Base-by-base conservation (phyloP, 1,284 basidiomycete species). In the Pseudozyma thailandica region DNA sequence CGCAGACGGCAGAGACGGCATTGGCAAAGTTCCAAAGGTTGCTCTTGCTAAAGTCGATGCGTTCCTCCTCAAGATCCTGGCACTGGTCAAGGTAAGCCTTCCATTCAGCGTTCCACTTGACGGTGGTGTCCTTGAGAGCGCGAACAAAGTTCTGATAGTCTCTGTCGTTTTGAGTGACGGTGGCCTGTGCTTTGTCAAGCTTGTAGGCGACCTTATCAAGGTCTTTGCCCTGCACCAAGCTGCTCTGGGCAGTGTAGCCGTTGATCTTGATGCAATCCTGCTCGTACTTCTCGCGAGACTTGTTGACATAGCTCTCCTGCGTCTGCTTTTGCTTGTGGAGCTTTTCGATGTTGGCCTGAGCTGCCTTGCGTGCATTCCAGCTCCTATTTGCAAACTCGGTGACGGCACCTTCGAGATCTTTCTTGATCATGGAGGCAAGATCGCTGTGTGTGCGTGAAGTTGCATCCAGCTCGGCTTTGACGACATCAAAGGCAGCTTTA, bases 1-100 rank as follows among this genome's bases (percentile, higher is more conserved):
- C 94, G 79, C 96, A 98, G 25, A 97, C 92, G 7, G 92, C 92
- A 5, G 94, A 96, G 20, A 98, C 90, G 1, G 91, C 90, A 83
- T 99, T 99, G 2, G 95, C 94, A 82, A 93, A 97, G 28, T 90
- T 89, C 95, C 95, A 99, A 82, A 96, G 87, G 74, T 93, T 92
- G 82, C 94, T 92, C 85, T 96, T 97, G 85, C 92, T 90, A 80
- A 96, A 92, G 68, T 94, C 92, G 81, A 96, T 85, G 15, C 96
- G 88, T 65, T 95, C 91, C 79, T 98, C 94, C 82, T 99, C 95
- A 44, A 96, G 83, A 84, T 99, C 95, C 84, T 99, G 96, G 73
- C 92, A 94, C 55, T 89, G 89, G 85, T 87, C 74, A 30, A 75
- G 56, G 33, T 75, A 76, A 39, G 64, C 64, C 63, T 93, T 96